These are phyloP conservation scores for Hypoxylon perforatum DNA, from an alignment of 495 filamentous ascomycete species.

Conservation along the genomic window DNA sequence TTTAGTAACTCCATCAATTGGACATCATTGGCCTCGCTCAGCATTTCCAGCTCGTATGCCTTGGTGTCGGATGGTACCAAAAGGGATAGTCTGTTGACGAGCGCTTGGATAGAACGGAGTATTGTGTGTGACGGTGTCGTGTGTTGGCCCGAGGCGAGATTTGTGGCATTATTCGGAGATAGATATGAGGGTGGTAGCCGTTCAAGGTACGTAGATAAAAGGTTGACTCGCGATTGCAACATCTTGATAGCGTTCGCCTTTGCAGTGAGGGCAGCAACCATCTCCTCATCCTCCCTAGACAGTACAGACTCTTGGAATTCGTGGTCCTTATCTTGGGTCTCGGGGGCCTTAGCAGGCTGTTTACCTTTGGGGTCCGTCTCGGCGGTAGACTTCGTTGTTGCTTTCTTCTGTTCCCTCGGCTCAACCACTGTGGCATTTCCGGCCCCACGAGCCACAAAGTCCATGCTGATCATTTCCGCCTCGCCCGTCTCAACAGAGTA, in stretches of 20 bases:
- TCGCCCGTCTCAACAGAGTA: constrained; percentile 93
- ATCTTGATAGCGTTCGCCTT: constrained; percentile 93
- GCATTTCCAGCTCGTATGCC: constrained; percentile 66
- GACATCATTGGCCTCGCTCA: constrained; percentile 81
- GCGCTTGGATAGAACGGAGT: constrained; percentile 72
- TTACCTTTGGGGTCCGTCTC: constrained; percentile 59
- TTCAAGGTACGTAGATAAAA: constrained; percentile 83
- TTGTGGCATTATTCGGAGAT: constrained; percentile 49
- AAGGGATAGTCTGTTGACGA: constrained; percentile 70
- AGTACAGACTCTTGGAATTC: constrained; percentile 62
- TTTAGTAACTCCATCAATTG: constrained; percentile 77
- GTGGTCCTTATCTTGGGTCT: constrained; percentile 47
- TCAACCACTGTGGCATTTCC: constrained; percentile 78
- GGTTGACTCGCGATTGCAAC: constrained; percentile 82
- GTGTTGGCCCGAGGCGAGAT: constrained; percentile 49
- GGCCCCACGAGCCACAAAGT: constrained; percentile 85
- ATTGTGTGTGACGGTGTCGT: constrained; percentile 70
- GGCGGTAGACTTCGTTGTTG: constrained; percentile 42
- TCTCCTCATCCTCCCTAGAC: constrained; percentile 82
- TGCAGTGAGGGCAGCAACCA: constrained; percentile 74
- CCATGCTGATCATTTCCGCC: constrained; percentile 96
- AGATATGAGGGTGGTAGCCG: constrained; percentile 74
- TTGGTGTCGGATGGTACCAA: constrained; percentile 65
- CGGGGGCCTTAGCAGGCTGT: constrained; percentile 49
- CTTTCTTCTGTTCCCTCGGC: constrained; percentile 51